Conservation (phyloP, 2,329 filamentous ascomycete species). For the Blastomyces percursus region DNA sequence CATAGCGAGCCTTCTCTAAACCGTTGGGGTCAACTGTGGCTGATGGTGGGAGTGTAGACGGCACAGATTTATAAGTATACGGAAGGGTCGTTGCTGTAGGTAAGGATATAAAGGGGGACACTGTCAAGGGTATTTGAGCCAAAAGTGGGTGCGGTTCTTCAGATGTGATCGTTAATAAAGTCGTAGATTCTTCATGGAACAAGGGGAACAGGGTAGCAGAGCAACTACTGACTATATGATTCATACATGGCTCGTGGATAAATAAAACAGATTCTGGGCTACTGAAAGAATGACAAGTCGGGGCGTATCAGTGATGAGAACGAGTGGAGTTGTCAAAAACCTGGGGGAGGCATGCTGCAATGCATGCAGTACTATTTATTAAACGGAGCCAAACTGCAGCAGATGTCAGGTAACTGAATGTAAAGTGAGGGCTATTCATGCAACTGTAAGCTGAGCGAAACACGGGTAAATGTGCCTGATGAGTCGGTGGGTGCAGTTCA, state of each 20-base stretch:
- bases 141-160: conserved; percentile 73
- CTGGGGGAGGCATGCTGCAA: not conserved
- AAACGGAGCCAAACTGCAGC: not conserved
- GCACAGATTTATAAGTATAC: conserved; percentile 87
- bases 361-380: not conserved
- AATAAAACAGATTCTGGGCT: not conserved
- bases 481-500: not conserved
- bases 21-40: conserved; percentile 44
- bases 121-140: conserved; percentile 82
- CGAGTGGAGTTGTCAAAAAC: not conserved
- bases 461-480: not conserved
- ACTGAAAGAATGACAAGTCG: not conserved
- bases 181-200: conserved; percentile 2
- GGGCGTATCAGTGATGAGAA: not conserved
- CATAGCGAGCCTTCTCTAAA: conserved; percentile 52
- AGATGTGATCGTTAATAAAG: not conserved
- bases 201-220: not conserved
- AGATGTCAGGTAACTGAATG: not conserved
- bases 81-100: conserved; percentile 83
- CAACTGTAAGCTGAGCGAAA: not conserved
- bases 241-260: conserved; percentile 30
- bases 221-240: conserved; percentile 30
- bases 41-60: conserved; percentile 71
- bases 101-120: conserved; percentile 86
- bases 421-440: not conserved